phyloP scores from a whole-genome alignment of 768 basidiomycete species.

The Suillus brevipes region DNA sequence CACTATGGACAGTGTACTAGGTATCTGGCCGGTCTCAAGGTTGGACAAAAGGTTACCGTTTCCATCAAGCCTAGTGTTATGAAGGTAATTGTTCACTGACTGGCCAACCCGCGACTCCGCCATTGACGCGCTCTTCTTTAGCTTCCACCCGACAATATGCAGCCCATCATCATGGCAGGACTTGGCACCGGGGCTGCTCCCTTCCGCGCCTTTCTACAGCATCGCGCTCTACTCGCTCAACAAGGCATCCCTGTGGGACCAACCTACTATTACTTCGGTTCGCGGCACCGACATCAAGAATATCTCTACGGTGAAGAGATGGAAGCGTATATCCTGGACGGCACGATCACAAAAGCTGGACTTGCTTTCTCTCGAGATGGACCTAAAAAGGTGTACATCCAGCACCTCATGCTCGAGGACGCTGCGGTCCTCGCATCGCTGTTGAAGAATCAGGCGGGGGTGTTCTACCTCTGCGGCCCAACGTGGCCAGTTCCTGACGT shows the following conservation, averaged over 20 bases:
- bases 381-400: slow-evolving; percentile 93
- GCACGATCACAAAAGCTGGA: slow-evolving; percentile 85
- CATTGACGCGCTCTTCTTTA: slow-evolving; percentile 31
- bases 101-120: neutral
- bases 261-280: slow-evolving; percentile 97
- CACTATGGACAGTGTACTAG: slow-evolving; percentile 96
- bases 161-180: slow-evolving; percentile 98
- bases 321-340: slow-evolving; percentile 87
- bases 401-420: slow-evolving; percentile 97
- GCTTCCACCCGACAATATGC: slow-evolving; percentile 80
- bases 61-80: slow-evolving; percentile 99
- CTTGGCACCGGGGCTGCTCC: slow-evolving; percentile 98
- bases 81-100: slow-evolving; percentile 61
- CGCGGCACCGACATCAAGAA: slow-evolving; percentile 91
- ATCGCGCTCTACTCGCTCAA: slow-evolving; percentile 79
- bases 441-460: slow-evolving; percentile 71
- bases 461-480: slow-evolving; percentile 96
- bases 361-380: slow-evolving; percentile 97
- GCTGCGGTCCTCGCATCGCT: slow-evolving; percentile 72
- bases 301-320: slow-evolving; percentile 97
- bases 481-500: slow-evolving; percentile 99
- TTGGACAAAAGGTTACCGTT: slow-evolving; percentile 93
- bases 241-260: slow-evolving; percentile 86
- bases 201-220: slow-evolving; percentile 98
- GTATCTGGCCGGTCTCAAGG: slow-evolving; percentile 80